A percentile compares a stretch with the other conserved stretches of the same genome.
These are phyloP conservation scores for Sarocladium kiliense DNA, from an alignment of 2,329 filamentous ascomycete genomes.

Conservation along the genomic window DNA sequence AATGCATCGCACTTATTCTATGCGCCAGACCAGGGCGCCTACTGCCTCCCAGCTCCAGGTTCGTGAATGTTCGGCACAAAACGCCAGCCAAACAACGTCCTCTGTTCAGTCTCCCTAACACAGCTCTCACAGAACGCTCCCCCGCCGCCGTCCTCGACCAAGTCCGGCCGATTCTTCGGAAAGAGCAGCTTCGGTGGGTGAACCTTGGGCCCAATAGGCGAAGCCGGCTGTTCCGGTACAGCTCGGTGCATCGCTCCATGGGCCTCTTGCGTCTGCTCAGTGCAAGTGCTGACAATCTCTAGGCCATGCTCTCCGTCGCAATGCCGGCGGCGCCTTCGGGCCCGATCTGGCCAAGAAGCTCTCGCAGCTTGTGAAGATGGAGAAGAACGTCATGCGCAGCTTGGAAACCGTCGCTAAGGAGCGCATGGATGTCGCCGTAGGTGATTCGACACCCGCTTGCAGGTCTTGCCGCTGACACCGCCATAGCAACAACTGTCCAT, in stretches of 20 bases:
- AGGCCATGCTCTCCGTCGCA: constrained; percentile 67
- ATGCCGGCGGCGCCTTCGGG: constrained; percentile 70
- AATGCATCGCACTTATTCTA: constrained; percentile 99
- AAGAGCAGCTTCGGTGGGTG: constrained; percentile 79
- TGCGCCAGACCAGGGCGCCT: constrained; percentile 94
- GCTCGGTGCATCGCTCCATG: neutral
- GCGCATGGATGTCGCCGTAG: constrained; percentile 96
- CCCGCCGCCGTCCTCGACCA: constrained; percentile 85
- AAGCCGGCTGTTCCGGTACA: neutral
- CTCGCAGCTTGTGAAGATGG: constrained; percentile 98
- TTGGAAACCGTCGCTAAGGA: constrained; percentile 92
- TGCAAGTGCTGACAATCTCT: neutral
- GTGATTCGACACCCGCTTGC: constrained; percentile 23
- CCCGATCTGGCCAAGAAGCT: constrained; percentile 96
- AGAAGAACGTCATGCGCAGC: constrained; percentile 99
- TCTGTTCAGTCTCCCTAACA: constrained; percentile 8
- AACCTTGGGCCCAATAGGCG: too few relatives aligned
- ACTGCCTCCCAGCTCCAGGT: constrained; percentile 76
- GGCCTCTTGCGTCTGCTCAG: neutral
- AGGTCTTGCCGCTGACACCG: constrained; percentile 12
- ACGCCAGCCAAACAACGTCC: neutral
- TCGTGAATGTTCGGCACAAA: constrained; percentile 15
- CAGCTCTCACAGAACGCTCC: constrained; percentile 69
- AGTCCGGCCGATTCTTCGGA: constrained; percentile 84
- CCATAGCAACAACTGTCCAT: constrained; percentile 92